These are phyloP conservation scores for Mycena sanguinolenta DNA, from an alignment of 768 basidiomycete genomes.

Conservation along the genomic window DNA sequence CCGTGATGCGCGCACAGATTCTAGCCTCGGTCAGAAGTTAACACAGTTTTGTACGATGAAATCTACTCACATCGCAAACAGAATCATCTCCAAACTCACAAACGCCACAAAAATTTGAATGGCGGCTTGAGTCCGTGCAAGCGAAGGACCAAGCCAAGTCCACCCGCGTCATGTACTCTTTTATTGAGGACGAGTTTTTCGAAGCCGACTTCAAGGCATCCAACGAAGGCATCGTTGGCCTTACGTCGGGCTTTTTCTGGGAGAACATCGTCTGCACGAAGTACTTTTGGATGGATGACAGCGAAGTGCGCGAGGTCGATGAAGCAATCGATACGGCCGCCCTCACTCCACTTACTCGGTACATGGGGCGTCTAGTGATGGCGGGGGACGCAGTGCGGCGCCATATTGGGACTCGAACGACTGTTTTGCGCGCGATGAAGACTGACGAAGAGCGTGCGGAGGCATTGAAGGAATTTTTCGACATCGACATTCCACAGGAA, in stretches of 20 bases:
- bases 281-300: conserved; percentile 34
- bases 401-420: conserved; percentile 25
- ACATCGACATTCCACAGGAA: conserved; percentile 18
- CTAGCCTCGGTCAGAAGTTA: conserved; percentile 33
- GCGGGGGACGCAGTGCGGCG: conserved; percentile 25
- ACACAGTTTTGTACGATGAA: background rate
- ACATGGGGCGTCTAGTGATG: conserved; percentile 32
- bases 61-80: background rate
- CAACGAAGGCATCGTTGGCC: conserved; percentile 29
- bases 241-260: conserved; percentile 25
- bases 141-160: conserved; percentile 10
- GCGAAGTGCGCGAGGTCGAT: conserved; percentile 28
- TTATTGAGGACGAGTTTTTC: conserved; percentile 43
- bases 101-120: conserved; percentile 34
- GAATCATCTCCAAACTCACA: conserved; percentile 21
- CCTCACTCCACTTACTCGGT: conserved; percentile 24
- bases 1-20: conserved; percentile 30
- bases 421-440: conserved; percentile 22
- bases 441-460: conserved; percentile 30
- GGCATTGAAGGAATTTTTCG: conserved; percentile 31
- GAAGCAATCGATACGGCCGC: background rate
- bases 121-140: conserved; percentile 34
- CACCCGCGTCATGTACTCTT: conserved; percentile 39
- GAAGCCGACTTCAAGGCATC: conserved; percentile 29
- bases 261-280: conserved; percentile 33